These are phyloP conservation scores for Zygoascus bituminiphila DNA, from an alignment of 805 yeast genomes.

Conservation along the genomic window DNA sequence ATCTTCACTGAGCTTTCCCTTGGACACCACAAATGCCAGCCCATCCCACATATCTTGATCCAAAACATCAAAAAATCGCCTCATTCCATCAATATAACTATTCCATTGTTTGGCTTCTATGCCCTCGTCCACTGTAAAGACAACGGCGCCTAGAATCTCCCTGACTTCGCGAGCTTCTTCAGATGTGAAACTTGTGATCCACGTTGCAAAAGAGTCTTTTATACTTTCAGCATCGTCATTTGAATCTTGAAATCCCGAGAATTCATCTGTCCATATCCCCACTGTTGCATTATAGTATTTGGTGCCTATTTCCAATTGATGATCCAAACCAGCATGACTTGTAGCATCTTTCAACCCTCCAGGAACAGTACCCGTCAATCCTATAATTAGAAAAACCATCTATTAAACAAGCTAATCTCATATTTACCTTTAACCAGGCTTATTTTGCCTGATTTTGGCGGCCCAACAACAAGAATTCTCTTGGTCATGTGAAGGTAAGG, in stretches of 20 bases:
- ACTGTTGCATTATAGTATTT: constrained; percentile 31
- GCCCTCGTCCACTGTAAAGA: constrained; percentile 24
- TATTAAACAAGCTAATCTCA: too few relatives aligned
- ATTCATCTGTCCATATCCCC: constrained; percentile 31
- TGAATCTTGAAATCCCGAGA: constrained; percentile 22
- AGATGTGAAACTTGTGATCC: constrained; percentile 28
- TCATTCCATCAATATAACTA: constrained; percentile 13
- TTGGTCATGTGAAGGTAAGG: constrained; percentile 1
- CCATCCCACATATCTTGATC: constrained; percentile 24
- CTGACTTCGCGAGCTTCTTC: constrained; percentile 31
- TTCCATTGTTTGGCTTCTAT: constrained; percentile 6
- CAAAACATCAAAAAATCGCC: constrained; percentile 15
- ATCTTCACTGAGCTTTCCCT: constrained; percentile 8
- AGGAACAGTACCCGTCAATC: constrained; percentile 25
- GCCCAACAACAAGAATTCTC: constrained; percentile 27
- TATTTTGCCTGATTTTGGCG: constrained; percentile 28
- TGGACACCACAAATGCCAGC: constrained; percentile 19
- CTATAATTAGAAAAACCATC: constrained; percentile 7
- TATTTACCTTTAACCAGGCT: constrained; percentile 23
- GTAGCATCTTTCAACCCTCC: constrained; percentile 6
- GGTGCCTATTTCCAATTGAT: constrained; percentile 20
- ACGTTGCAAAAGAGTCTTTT: constrained; percentile 12
- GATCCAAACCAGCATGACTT: constrained; percentile 25
- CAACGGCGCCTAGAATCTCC: constrained; percentile 30
- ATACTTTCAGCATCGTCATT: constrained; percentile 1